Evolutionary conservation across 371 early-diverging fungal genomes (phyloP).

Genomic region (Haplosporangium sp.): DNA sequence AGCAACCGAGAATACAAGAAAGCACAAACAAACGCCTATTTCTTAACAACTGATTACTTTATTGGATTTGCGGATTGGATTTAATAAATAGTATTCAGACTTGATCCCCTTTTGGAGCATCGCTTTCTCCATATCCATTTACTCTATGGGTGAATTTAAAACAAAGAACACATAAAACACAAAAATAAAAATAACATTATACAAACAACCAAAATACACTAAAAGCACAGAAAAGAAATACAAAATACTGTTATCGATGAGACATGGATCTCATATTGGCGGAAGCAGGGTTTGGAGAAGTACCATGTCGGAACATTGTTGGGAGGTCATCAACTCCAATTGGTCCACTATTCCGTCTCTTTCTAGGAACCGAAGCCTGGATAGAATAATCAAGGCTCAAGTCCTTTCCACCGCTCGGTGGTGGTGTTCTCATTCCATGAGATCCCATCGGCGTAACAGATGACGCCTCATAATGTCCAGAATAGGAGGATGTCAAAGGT

Average conservation of each 20-base stretch:
- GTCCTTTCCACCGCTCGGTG: slow-evolving; percentile 42
- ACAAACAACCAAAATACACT: slow-evolving; percentile 6
- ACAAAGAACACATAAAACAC: background rate
- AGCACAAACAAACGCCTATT: too few species aligned
- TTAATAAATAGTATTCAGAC: background rate
- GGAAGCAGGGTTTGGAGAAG: slow-evolving; percentile 12
- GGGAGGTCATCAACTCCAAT: slow-evolving; percentile 25
- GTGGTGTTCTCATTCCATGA: slow-evolving; percentile 54
- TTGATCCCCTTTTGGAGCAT: background rate
- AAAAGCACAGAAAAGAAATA: slow-evolving; percentile 4
- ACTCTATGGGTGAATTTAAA: background rate
- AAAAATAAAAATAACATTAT: slow-evolving; percentile 10
- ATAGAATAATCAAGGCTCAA: slow-evolving; percentile 21
- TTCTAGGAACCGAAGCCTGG: slow-evolving; percentile 9
- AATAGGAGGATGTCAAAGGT: slow-evolving; percentile 8
- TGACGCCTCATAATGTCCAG: slow-evolving; percentile 1
- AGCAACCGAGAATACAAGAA: too few species aligned
- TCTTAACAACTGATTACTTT: background rate
- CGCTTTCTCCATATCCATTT: background rate
- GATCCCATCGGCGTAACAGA: background rate
- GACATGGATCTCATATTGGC: slow-evolving; percentile 3
- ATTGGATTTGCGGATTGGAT: background rate
- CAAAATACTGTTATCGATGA: slow-evolving; percentile 6
- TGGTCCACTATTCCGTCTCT: slow-evolving; percentile 30
- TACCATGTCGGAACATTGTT: slow-evolving; percentile 18